Percentiles rank a stretch among this genome's conserved stretches.
These are phyloP conservation scores for Allomyces macrogynus DNA, from an alignment of 192 early-diverging fungal genomes.

Conservation along the genomic window DNA sequence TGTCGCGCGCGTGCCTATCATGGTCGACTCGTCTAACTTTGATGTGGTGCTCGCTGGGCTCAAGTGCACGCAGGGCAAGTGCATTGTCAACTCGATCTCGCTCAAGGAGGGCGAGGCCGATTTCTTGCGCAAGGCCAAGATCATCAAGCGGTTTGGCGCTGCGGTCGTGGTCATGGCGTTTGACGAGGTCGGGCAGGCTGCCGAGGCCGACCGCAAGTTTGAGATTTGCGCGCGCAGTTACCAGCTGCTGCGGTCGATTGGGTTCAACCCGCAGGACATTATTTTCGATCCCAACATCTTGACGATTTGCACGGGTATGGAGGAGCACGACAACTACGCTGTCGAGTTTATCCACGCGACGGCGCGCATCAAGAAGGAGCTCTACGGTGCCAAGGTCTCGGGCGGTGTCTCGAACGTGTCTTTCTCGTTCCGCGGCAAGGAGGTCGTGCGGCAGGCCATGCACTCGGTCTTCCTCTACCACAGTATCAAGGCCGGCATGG, in stretches of 20 bases:
- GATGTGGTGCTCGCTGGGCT: slow-evolving; percentile 87
- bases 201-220: slow-evolving; percentile 61
- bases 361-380: slow-evolving; percentile 47
- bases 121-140: slow-evolving; percentile 73
- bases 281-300: slow-evolving; percentile 86
- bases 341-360: slow-evolving; percentile 80
- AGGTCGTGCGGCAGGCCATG: slow-evolving; percentile 80
- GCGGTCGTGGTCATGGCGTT: slow-evolving; percentile 96
- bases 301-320: slow-evolving; percentile 85
- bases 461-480: slow-evolving; percentile 88
- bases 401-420: slow-evolving; percentile 96
- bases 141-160: slow-evolving; percentile 77
- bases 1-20: slow-evolving; percentile 65
- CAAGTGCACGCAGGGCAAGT: slow-evolving; percentile 91
- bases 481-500: slow-evolving; percentile 66
- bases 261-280: slow-evolving; percentile 68
- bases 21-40: slow-evolving; percentile 97
- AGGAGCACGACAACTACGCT: not conserved
- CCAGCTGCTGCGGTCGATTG: slow-evolving; percentile 61
- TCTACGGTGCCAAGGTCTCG: slow-evolving; percentile 79
- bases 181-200: slow-evolving; percentile 86
- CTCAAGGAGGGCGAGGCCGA: slow-evolving; percentile 87
- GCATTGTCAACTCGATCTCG: slow-evolving; percentile 92
- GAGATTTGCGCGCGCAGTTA: slow-evolving; percentile 81
- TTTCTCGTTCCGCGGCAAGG: slow-evolving; percentile 92